A percentile compares a stretch with the other conserved stretches of the same genome.
Conservation (phyloP, 2,329 filamentous ascomycete species). For the Trichoderma sp. region DNA sequence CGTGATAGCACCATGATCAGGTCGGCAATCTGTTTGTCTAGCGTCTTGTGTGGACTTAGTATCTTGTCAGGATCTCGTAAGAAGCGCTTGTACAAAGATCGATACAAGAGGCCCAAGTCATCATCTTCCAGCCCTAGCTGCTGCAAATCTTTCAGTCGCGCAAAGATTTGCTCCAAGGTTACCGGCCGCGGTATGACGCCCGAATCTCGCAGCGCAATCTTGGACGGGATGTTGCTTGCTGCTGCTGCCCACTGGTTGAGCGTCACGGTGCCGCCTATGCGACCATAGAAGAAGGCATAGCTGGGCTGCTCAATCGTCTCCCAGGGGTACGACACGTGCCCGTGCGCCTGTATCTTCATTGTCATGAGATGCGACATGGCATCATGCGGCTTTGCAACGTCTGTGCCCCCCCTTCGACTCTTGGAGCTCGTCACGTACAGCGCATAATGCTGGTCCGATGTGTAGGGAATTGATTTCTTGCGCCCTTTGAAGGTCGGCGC, state of each 20-base stretch:
- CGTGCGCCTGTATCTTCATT: conserved; percentile 49
- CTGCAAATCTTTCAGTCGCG: conserved; percentile 61
- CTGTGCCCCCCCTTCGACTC: conserved; percentile 47
- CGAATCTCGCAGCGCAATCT: conserved; percentile 59
- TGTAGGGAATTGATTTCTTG: conserved; percentile 56
- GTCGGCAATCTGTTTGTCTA: conserved; percentile 73
- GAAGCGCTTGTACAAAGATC: conserved; percentile 66
- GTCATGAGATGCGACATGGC: conserved; percentile 62
- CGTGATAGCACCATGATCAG: conserved; percentile 69
- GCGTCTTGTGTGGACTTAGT: conserved; percentile 60
- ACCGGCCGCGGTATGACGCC: conserved; percentile 62
- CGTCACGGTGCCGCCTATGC: conserved; percentile 68
- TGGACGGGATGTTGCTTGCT: conserved; percentile 57
- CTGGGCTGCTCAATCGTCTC: conserved; percentile 74
- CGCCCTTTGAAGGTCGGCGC: conserved; percentile 59
- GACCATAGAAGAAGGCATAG: conserved; percentile 67
- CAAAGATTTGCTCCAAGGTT: conserved; percentile 58
- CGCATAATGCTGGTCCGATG: conserved; percentile 56
- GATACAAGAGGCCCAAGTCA: conserved; percentile 60
- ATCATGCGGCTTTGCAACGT: conserved; percentile 54
- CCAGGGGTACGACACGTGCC: conserved; percentile 58
- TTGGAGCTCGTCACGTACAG: conserved; percentile 52
- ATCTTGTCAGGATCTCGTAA: conserved; percentile 67
- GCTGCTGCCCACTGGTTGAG: conserved; percentile 68
- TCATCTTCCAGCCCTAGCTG: conserved; percentile 59